These are phyloP conservation scores for Phyllachora maydis DNA, from an alignment of 2,329 filamentous ascomycete genomes.

Conservation along the genomic window DNA sequence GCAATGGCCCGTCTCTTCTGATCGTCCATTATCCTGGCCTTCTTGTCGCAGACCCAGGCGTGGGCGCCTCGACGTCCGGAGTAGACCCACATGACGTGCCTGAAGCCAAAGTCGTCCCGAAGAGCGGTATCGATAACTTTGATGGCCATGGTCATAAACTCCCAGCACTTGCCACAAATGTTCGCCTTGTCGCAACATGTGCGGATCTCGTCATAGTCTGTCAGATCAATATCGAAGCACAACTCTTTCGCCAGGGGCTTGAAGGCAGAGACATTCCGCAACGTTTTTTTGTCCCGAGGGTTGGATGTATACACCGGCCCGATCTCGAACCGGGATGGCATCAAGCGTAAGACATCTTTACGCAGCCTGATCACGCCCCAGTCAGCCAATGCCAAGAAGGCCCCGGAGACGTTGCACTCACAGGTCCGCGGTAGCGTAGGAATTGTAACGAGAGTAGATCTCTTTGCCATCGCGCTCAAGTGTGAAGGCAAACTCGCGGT, in stretches of 20 bases:
- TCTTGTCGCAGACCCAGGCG: conserved; percentile 93
- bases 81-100: conserved; percentile 96
- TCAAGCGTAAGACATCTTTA: conserved; percentile 73
- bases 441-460: conserved; percentile 82
- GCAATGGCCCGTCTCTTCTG: conserved; percentile 68
- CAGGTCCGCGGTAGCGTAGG: conserved; percentile 31
- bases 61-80: conserved; percentile 91
- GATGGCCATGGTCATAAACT: conserved; percentile 95
- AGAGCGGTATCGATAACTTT: conserved; percentile 77
- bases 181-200: conserved; percentile 88
- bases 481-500: conserved; percentile 92
- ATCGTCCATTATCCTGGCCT: conserved; percentile 69
- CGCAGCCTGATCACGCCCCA: conserved; percentile 36
- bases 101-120: conserved; percentile 87
- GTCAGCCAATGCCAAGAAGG: conserved; percentile 1
- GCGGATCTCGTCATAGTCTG: conserved; percentile 91
- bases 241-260: conserved; percentile 80
- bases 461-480: conserved; percentile 89
- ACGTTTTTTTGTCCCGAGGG: conserved; percentile 75
- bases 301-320: conserved; percentile 93
- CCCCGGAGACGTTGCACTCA: conserved; percentile 8
- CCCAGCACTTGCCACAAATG: conserved; percentile 89
- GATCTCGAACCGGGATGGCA: conserved; percentile 92
- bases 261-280: conserved; percentile 65
- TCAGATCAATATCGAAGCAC: conserved; percentile 98